Conservation (phyloP, 75 land plant species). For the Pinus taeda region DNA sequence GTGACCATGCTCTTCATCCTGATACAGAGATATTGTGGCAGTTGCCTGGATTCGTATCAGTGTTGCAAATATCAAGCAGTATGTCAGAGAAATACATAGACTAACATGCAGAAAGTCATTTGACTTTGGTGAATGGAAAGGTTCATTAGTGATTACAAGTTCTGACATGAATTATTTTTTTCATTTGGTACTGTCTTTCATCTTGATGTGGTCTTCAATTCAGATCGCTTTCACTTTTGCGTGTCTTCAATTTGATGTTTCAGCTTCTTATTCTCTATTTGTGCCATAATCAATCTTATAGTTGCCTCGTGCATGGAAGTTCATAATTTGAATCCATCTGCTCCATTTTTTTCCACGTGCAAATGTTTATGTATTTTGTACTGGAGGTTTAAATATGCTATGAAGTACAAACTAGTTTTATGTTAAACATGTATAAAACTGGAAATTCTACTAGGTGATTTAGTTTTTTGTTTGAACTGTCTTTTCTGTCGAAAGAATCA, state of each 20-base stretch:
- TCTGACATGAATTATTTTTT: background rate
- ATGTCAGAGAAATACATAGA: background rate
- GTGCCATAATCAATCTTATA: background rate
- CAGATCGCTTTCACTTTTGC: background rate
- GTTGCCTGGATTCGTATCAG: background rate
- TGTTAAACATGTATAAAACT: no score
- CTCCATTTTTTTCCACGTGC: background rate
- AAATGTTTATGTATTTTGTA: background rate
- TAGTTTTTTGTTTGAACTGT: background rate
- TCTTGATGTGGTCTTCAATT: background rate
- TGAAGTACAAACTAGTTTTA: background rate
- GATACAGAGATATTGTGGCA: background rate
- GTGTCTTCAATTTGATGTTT: background rate
- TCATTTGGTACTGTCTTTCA: background rate
- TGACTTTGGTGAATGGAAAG: background rate
- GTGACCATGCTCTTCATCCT: background rate
- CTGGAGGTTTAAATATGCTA: background rate
- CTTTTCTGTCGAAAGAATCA: background rate
- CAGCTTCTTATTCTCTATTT: background rate
- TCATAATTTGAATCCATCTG: background rate
- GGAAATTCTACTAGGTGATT: background rate
- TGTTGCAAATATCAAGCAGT: background rate
- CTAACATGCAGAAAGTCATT: constrained; percentile 1
- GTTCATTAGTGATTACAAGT: constrained; percentile 1
- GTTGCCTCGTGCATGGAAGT: background rate